Conservation (phyloP, 805 yeast species). For the Saccharomyces eubayanus region DNA sequence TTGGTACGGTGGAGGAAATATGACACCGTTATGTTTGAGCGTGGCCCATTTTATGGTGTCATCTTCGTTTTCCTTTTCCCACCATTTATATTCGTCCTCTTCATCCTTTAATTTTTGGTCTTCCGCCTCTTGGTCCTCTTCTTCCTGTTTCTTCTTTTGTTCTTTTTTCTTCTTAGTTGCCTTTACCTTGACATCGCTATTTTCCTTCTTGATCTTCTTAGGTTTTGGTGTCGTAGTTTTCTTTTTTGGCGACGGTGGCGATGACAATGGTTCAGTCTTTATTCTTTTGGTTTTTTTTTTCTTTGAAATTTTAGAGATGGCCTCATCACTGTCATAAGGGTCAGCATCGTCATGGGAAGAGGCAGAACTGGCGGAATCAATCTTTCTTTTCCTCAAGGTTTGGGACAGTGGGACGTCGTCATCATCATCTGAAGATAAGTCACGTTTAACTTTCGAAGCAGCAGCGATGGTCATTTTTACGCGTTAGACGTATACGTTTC, state of each 20-base stretch:
- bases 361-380: conserved; percentile 8
- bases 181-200: conserved; percentile 2
- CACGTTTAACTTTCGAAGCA: background rate
- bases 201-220: conserved; percentile 31
- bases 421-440: conserved; percentile 3
- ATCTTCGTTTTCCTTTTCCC: conserved; percentile 54
- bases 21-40: conserved; percentile 80
- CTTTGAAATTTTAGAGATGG: conserved; percentile 11
- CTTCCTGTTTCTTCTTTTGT: conserved; percentile 4
- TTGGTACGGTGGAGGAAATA: conserved; percentile 88
- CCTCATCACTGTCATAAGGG: conserved; percentile 24
- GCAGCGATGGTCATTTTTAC: background rate
- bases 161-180: background rate
- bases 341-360: conserved; percentile 9
- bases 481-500: background rate
- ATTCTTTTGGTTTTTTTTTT: conserved; percentile 8
- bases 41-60: conserved; percentile 81
- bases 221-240: conserved; percentile 29
- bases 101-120: conserved; percentile 40
- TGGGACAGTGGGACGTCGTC: conserved; percentile 16
- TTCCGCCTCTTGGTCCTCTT: conserved; percentile 9
- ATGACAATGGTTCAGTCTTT: conserved; percentile 9
- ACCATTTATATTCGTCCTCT: conserved; percentile 79
- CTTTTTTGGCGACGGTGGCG: conserved; percentile 5
- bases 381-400: conserved; percentile 4